Evolutionary conservation across 768 basidiomycete species (phyloP), one percentile per base, ranked within the genome.

Genomic region (Russula vinacea): DNA sequence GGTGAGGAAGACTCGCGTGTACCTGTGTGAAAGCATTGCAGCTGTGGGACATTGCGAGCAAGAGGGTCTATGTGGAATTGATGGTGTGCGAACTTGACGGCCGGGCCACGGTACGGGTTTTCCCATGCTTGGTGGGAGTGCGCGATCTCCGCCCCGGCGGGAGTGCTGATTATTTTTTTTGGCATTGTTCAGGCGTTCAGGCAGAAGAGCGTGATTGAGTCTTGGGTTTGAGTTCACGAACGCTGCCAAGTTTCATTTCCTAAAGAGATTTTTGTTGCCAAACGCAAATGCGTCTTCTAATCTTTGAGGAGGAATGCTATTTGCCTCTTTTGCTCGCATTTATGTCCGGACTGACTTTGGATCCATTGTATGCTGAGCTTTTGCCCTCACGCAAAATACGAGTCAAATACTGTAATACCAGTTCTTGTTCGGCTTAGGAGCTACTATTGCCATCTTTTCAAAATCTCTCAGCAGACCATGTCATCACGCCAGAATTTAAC

Each of bases 201-300:
- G 66, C 78, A 79, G 67, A 79, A 76, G 73, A 77, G 74, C 39
- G 76, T 78, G 26, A 77, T 80, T 32, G 78, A 79, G 62, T 80
- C n/a, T n/a, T n/a, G n/a, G n/a, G n/a, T n/a, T n/a, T n/a, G n/a
- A n/a, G n/a, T n/a, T 74, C 47, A 74, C 75, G 52, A 77, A 78
- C 37, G 79, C 76, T 2, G 74, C 77, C 16, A 76, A 76, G 50
- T 70, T 77, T 33, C 69, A 73, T 33, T 79, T 79, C 65, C 60
- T 79, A 64, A 73, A 77, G 70, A 71, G 74, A 49, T 76, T 71
- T 67, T 58, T 78, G 39, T 37, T 76, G 10, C 69, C 70, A 11
- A 65, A 65, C 58, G 53, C 56, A 42, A 58, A n/a, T 35, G n/a
- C n/a, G n/a, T 44, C 37, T 5, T 40, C 32, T 39, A n/a, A 16